Conservation (phyloP, 2,329 filamentous ascomycete genomes). For the Pyricularia sp. region DNA sequence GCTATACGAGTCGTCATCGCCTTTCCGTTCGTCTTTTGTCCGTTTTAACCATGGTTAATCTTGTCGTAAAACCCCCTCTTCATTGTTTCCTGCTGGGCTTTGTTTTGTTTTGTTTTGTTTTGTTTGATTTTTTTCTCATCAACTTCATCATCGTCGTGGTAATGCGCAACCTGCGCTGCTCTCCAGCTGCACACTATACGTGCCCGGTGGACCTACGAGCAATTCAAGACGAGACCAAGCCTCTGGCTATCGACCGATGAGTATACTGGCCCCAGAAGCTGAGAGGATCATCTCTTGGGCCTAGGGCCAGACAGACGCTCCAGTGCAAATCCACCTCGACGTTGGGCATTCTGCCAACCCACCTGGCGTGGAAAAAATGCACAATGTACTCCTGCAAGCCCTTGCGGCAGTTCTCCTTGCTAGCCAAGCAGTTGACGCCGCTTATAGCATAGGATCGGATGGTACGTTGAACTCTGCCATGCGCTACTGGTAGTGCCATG, state of each 20-base stretch:
- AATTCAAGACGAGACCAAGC: not conserved
- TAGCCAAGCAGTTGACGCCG: slow-evolving; percentile 3
- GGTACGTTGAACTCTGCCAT: slow-evolving; percentile 5
- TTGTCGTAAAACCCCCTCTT: not conserved
- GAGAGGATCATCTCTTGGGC: not conserved
- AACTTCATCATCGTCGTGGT: not conserved
- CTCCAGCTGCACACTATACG: not conserved
- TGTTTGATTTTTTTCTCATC: too few species aligned
- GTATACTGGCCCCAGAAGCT: not conserved
- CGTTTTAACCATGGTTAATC: not conserved
- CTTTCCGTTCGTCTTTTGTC: not conserved
- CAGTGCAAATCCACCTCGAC: not conserved
- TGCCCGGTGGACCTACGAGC: not conserved
- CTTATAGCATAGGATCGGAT: slow-evolving; percentile 7
- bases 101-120: not conserved
- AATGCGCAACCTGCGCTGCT: not conserved
- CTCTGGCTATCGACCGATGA: not conserved
- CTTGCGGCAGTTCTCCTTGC: slow-evolving; percentile 1
- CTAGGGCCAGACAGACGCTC: not conserved
- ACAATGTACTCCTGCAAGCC: not conserved
- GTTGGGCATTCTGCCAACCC: too few species aligned
- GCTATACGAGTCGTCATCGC: not conserved
- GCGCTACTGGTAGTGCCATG: not conserved
- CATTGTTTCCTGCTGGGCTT: not conserved
- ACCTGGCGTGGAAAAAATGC: not conserved